Percentiles rank a stretch among this genome's conserved stretches.
Evolutionary conservation across 192 early-diverging fungal genomes (phyloP).

Genomic region (Coemansia sp.): DNA sequence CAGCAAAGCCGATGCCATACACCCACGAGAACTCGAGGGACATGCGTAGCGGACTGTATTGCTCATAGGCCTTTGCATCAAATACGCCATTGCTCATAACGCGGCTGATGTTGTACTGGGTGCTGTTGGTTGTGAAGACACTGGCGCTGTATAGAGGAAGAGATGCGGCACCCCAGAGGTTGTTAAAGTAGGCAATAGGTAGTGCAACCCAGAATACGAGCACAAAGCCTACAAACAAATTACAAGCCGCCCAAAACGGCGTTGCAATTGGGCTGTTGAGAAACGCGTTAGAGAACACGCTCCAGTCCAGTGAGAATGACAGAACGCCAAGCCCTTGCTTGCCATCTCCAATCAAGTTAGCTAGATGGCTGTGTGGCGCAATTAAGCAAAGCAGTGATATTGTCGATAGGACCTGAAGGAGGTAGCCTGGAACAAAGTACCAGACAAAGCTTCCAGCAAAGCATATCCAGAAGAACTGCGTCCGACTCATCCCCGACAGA

Average conservation of each 20-base stretch:
- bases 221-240: constrained; percentile 69
- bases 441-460: constrained; percentile 57
- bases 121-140: constrained; percentile 61
- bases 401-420: constrained; percentile 66
- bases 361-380: constrained; percentile 49
- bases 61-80: constrained; percentile 59
- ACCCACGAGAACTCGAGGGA: constrained; percentile 67
- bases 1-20: constrained; percentile 71
- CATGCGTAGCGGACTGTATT: constrained; percentile 69
- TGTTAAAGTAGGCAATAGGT: constrained; percentile 71
- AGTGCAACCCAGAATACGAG: constrained; percentile 74
- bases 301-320: constrained; percentile 79
- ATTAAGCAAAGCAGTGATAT: constrained; percentile 66
- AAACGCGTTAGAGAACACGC: constrained; percentile 61
- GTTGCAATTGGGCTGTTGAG: constrained; percentile 67
- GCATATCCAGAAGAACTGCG: constrained; percentile 59
- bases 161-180: constrained; percentile 61
- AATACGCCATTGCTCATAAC: constrained; percentile 60
- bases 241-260: constrained; percentile 75
- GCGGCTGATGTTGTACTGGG: constrained; percentile 60
- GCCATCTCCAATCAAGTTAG: constrained; percentile 55
- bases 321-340: constrained; percentile 68
- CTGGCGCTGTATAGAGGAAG: constrained; percentile 68
- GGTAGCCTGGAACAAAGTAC: constrained; percentile 65
- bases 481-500: constrained; percentile 34